Evolutionary conservation across 257 asterid genomes (phyloP), one percentile per base, ranked within the genome.

Genomic region (Cordia subcordata): DNA sequence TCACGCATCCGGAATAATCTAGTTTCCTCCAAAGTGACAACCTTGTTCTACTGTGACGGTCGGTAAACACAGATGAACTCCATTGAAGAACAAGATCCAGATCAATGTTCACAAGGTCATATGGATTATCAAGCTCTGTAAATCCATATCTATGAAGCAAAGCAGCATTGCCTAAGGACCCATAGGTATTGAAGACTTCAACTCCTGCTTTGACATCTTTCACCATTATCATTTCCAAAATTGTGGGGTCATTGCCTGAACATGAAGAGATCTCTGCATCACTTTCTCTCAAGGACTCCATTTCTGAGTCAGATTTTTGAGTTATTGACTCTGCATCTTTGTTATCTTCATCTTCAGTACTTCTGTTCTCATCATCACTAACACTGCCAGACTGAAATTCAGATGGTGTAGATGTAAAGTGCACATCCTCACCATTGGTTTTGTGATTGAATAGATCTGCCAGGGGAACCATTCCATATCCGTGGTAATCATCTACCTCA

Each of bases 361-460:
- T 69, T 8, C 13, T 23, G 55, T 58, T 67, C 52, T 33, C 74
- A 52, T 42, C 53, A 13, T 70, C 81, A 9, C 72, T 47, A 38
- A 75, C 88, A 33, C 45, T 11, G 69, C 81, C 86, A 53, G 85
- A 83, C 55, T 80, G 84, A 60, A 76, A 79, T 57, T 49, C 61
- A 57, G 81, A 73, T 21, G 89, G 80, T 64, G 72, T 74, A 57
- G 85, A 54, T 51, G 98, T 84, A 65, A 91, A 77, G 75, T 91
- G 98, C 68, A 91, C 95, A 76, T 91, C 93, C 76, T 91, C 96
- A 47, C 81, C 94, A 14, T 85, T 85, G 57, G 94, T 91, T 75
- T 91, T 91, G 94, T 91, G 98, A 76, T 91, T 91, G 72, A 91
- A 91, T 94, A 91, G 92, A 79, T 91, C 98, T 46, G 96, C 98